phyloP scores from a whole-genome alignment of 768 basidiomycete species.

The Dacryopinax primogenitus region DNA sequence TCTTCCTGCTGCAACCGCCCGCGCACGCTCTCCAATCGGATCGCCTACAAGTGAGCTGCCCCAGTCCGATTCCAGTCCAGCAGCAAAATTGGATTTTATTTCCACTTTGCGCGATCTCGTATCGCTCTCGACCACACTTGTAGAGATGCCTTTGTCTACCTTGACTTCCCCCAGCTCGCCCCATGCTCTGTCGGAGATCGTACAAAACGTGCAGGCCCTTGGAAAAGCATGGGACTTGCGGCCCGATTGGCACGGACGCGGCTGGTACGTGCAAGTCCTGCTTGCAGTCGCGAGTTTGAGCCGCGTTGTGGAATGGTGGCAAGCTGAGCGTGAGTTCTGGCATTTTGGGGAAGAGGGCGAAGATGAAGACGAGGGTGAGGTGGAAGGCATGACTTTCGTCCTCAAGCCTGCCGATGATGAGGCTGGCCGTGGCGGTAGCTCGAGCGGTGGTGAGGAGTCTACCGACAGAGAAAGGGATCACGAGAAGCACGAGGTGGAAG shows the following conservation, averaged over 20 bases:
- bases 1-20: slow-evolving; percentile 43
- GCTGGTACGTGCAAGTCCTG: slow-evolving; percentile 95
- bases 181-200: slow-evolving; percentile 71
- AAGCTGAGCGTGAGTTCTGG: slow-evolving; percentile 99
- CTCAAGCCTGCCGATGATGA: slow-evolving; percentile 74
- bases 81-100: slow-evolving; percentile 42
- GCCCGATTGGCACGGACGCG: slow-evolving; percentile 93
- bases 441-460: slow-evolving; percentile 35
- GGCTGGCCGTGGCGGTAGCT: slow-evolving; percentile 40
- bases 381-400: slow-evolving; percentile 85
- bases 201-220: slow-evolving; percentile 80
- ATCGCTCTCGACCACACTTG: slow-evolving; percentile 80
- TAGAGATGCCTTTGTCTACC: slow-evolving; percentile 76
- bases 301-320: slow-evolving; percentile 99
- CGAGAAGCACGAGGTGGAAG: slow-evolving; percentile 2
- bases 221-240: slow-evolving; percentile 96
- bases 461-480: slow-evolving; percentile 10
- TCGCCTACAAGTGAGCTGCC: slow-evolving; percentile 14
- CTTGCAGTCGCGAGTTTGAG: slow-evolving; percentile 91
- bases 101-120: slow-evolving; percentile 83
- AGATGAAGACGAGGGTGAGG: slow-evolving; percentile 65
- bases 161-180: slow-evolving; percentile 58
- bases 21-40: neutral
- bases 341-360: slow-evolving; percentile 61
- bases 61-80: slow-evolving; percentile 16